These are phyloP conservation scores for Alopecurus myosuroides DNA, from an alignment of 176 grass and related monocot genomes.

Conservation along the genomic window DNA sequence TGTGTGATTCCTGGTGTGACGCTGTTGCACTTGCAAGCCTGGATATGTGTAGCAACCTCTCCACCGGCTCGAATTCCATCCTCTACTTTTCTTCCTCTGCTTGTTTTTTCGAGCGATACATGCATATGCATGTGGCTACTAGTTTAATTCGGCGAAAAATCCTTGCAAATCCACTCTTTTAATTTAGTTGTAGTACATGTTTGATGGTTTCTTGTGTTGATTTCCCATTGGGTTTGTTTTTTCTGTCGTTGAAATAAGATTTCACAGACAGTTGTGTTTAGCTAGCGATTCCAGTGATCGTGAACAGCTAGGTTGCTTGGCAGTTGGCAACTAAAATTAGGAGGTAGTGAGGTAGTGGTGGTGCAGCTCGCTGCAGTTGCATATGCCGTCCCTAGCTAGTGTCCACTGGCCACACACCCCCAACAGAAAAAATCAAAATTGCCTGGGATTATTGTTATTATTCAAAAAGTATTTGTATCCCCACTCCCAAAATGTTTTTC, in stretches of 20 bases:
- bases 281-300: background rate
- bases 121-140: background rate
- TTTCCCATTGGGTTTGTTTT: background rate
- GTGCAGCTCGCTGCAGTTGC: slow-evolving; percentile 14
- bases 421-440: background rate
- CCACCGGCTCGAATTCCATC: slow-evolving; percentile 9
- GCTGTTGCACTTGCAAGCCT: slow-evolving; percentile 39
- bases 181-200: background rate
- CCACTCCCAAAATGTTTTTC: background rate
- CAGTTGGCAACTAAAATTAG: slow-evolving; percentile 41
- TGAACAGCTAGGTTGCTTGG: slow-evolving; percentile 22
- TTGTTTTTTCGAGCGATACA: background rate
- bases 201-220: background rate
- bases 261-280: background rate
- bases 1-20: slow-evolving; percentile 40
- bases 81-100: background rate
- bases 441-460: slow-evolving; percentile 17
- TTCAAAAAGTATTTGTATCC: background rate
- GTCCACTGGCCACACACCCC: slow-evolving; percentile 5
- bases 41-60: slow-evolving; percentile 3
- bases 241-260: background rate
- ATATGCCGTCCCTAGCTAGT: slow-evolving; percentile 20
- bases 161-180: background rate
- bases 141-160: background rate
- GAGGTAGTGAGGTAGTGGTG: slow-evolving; percentile 36